These are phyloP conservation scores for Knufia fluminis DNA, from an alignment of 2,329 filamentous ascomycete genomes.

Conservation along the genomic window DNA sequence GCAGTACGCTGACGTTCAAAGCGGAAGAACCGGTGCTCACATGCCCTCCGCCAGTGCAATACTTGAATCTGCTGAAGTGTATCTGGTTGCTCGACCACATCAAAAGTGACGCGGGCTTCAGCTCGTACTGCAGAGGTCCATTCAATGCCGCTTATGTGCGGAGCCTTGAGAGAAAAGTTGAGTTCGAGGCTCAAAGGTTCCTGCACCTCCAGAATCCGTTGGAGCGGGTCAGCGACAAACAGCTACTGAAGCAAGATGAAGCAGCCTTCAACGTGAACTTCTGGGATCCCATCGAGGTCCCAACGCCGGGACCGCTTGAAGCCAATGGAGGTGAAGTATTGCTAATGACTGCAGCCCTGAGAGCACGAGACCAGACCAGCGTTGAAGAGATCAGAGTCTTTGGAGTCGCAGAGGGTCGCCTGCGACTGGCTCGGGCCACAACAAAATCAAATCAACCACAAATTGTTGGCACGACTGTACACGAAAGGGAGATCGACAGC, in stretches of 20 bases:
- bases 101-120: background rate
- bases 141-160: background rate
- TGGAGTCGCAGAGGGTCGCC: background rate
- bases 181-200: background rate
- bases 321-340: background rate
- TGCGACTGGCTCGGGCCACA: conserved; percentile 1
- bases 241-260: conserved; percentile 1
- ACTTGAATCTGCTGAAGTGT: conserved; percentile 8
- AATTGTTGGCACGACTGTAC: background rate
- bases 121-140: background rate
- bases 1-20: background rate
- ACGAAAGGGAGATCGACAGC: conserved; percentile 1
- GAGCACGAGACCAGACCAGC: background rate
- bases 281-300: background rate
- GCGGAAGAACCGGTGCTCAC: background rate
- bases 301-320: background rate
- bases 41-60: conserved; percentile 2
- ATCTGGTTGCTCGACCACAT: conserved; percentile 6
- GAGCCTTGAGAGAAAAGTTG: background rate
- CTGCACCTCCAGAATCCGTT: background rate
- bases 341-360: background rate
- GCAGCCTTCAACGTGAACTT: conserved; percentile 1
- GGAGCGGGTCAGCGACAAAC: background rate
- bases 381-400: conserved; percentile 6
- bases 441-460: background rate